A percentile compares a stretch with the other conserved stretches of the same genome.
These are phyloP conservation scores for Brassica incana DNA, from an alignment of 345 rosid genomes.

Conservation along the genomic window DNA sequence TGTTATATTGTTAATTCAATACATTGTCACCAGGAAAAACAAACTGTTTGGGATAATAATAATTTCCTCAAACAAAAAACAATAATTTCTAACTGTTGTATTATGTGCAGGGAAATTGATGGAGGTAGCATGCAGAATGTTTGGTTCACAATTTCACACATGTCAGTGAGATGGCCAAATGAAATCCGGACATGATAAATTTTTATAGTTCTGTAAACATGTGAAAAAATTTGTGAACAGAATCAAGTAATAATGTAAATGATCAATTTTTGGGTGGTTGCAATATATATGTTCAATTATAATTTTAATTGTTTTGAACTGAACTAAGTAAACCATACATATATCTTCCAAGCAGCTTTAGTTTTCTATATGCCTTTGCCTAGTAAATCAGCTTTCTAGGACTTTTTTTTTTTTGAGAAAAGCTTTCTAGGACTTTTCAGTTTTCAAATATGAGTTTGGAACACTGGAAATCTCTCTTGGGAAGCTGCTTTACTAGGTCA, in stretches of 20 bases:
- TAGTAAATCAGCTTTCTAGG: background rate
- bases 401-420: background rate
- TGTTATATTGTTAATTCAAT: constrained; percentile 1
- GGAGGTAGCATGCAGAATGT: constrained; percentile 38
- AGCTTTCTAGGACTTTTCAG: background rate
- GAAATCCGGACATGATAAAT: constrained; percentile 10
- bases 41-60: background rate
- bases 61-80: background rate
- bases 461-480: background rate
- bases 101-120: constrained; percentile 39
- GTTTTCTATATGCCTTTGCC: background rate
- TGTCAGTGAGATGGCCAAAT: constrained; percentile 24
- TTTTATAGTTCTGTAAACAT: constrained; percentile 24
- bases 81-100: background rate
- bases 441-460: background rate
- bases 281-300: background rate
- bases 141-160: constrained; percentile 27
- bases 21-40: background rate
- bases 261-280: constrained; percentile 29
- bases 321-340: background rate
- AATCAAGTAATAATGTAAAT: constrained; percentile 33
- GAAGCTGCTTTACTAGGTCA: background rate
- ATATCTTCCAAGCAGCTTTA: background rate
- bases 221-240: constrained; percentile 5
- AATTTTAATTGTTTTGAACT: background rate